Conservation (phyloP, 495 filamentous ascomycete genomes). For the Entonaema liquescens region DNA sequence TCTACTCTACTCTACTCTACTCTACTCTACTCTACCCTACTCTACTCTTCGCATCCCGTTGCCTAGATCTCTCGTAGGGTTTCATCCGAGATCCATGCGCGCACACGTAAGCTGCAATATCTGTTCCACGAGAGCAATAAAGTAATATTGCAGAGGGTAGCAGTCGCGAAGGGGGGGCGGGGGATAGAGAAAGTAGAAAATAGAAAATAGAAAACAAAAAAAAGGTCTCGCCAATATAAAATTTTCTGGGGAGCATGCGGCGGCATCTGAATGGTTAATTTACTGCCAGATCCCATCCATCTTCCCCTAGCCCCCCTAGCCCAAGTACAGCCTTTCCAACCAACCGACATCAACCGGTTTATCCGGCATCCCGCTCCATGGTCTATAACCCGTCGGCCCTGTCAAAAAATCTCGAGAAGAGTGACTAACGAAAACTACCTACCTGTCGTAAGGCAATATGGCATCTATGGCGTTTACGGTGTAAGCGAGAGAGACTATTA, state of each 20-base stretch:
- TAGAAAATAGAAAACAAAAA: constrained; percentile 9
- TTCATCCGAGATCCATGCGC: constrained; percentile 34
- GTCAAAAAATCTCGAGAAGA: constrained; percentile 18
- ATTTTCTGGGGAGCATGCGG: constrained; percentile 31
- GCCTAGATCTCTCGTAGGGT: constrained; percentile 28
- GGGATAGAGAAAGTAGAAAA: background rate
- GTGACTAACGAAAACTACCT: constrained; percentile 41
- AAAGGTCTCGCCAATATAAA: constrained; percentile 28
- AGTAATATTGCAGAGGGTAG: constrained; percentile 2
- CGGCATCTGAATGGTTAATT: constrained; percentile 30
- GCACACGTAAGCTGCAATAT: constrained; percentile 43
- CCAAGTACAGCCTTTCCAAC: constrained; percentile 3
- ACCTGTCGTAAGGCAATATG: constrained; percentile 22
- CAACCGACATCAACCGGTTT: constrained; percentile 41
- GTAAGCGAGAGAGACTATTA: constrained; percentile 14
- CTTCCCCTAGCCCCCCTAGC: background rate
- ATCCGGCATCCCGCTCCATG: constrained; percentile 35
- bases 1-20: no score
- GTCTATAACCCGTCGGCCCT: constrained; percentile 22
- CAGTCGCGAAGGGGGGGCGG: background rate
- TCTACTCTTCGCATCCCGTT: constrained; percentile 28
- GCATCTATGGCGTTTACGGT: background rate
- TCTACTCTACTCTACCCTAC: no score
- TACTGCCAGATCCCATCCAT: constrained; percentile 6
- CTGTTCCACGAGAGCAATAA: constrained; percentile 14